Percentiles rank a stretch among this genome's conserved stretches.
These are phyloP conservation scores for Exophiala viscosa DNA, from an alignment of 2,329 filamentous ascomycete genomes.

Conservation along the genomic window DNA sequence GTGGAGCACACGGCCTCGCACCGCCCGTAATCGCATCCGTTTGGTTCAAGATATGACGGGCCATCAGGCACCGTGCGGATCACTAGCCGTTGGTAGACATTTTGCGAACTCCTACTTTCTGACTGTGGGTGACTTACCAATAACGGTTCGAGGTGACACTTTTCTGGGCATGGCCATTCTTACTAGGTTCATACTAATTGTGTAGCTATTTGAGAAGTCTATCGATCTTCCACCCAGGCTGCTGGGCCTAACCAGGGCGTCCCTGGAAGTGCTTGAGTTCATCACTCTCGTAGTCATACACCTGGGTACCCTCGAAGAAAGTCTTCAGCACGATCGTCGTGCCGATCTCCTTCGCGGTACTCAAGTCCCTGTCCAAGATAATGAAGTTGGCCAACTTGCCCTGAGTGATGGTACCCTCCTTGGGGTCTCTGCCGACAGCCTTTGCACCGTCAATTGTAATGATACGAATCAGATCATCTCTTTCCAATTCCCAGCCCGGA, in stretches of 20 bases:
- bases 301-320: constrained; percentile 30
- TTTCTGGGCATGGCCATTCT: not conserved
- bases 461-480: constrained; percentile 25
- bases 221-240: not conserved
- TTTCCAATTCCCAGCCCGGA: constrained; percentile 9
- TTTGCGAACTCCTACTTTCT: too few relatives aligned
- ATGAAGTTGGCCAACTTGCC: constrained; percentile 36
- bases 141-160: too few relatives aligned
- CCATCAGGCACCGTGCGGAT: too few relatives aligned
- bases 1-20: too few relatives aligned
- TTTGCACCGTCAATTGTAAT: constrained; percentile 33
- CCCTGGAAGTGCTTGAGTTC: constrained; percentile 14
- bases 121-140: too few relatives aligned
- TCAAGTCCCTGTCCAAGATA: constrained; percentile 32
- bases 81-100: too few relatives aligned
- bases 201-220: not conserved
- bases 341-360: constrained; percentile 29
- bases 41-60: too few relatives aligned
- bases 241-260: constrained; percentile 7
- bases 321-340: constrained; percentile 32
- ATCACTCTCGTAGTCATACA: constrained; percentile 19
- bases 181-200: not conserved
- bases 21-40: too few relatives aligned
- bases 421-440: constrained; percentile 30
- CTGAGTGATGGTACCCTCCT: constrained; percentile 32